Percentiles rank a stretch among this genome's conserved stretches.
phyloP scores from a whole-genome alignment of 495 filamentous ascomycete genomes.

The Talaromyces thailandensis region DNA sequence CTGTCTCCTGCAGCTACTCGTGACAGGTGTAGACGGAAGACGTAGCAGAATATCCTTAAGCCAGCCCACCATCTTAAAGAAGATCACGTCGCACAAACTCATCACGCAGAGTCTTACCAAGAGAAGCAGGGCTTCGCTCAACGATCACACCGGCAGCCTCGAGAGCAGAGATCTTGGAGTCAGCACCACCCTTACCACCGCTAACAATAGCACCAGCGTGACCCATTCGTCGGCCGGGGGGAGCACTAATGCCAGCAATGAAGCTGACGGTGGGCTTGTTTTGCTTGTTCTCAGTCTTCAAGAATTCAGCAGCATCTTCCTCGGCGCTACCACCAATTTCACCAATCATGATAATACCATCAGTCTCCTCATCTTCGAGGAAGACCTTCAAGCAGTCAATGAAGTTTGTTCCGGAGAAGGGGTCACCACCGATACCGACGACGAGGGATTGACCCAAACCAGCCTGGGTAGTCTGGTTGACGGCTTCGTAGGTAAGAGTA shows the following conservation, averaged over 20 bases:
- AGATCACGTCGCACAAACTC: conserved; percentile 96
- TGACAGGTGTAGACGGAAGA: neutral
- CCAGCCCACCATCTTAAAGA: conserved; percentile 47
- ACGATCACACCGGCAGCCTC: conserved; percentile 92
- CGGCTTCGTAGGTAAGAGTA: conserved; percentile 97
- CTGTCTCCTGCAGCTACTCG: neutral
- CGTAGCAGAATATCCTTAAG: neutral
- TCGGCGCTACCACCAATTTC: conserved; percentile 97
- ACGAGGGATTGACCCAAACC: conserved; percentile 97
- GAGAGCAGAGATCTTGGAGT: conserved; percentile 94
- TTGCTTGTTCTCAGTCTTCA: conserved; percentile 78
- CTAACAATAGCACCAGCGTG: conserved; percentile 97
- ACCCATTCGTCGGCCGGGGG: conserved; percentile 93
- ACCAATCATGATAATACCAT: conserved; percentile 99
- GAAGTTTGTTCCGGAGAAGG: conserved; percentile 98
- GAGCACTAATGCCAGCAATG: conserved; percentile 96
- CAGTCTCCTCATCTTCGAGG: conserved; percentile 90
- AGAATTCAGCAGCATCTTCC: conserved; percentile 94
- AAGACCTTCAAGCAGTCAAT: conserved; percentile 98
- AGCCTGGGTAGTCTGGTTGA: conserved; percentile 97
- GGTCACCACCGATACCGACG: conserved; percentile 96
- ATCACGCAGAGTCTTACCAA: conserved; percentile 86
- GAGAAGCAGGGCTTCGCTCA: conserved; percentile 82
- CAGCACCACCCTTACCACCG: conserved; percentile 92
- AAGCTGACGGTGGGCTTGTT: conserved; percentile 97